These are phyloP conservation scores for Alternaria rosae DNA, from an alignment of 2,329 filamentous ascomycete genomes.

Conservation along the genomic window DNA sequence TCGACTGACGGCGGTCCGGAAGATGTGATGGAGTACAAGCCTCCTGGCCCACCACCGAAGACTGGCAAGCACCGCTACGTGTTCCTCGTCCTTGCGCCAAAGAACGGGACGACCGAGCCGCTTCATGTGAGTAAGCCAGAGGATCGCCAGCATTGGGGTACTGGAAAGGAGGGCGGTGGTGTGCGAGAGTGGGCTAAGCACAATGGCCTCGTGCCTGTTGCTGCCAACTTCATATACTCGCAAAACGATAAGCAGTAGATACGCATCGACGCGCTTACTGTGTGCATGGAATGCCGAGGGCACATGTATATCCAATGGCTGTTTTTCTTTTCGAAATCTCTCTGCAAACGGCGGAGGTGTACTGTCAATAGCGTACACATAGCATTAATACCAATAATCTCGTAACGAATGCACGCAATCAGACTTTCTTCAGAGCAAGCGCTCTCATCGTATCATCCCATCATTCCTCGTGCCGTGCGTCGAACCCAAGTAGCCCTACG, in stretches of 20 bases:
- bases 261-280: neutral
- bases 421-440: neutral
- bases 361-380: neutral
- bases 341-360: neutral
- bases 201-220: constrained; percentile 59
- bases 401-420: neutral
- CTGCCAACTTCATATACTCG: constrained; percentile 56
- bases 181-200: constrained; percentile 60
- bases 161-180: constrained; percentile 57
- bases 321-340: neutral
- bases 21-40: constrained; percentile 59
- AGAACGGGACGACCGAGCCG: constrained; percentile 53
- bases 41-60: constrained; percentile 62
- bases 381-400: neutral
- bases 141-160: constrained; percentile 64
- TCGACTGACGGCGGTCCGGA: constrained; percentile 27
- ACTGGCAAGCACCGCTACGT: constrained; percentile 67
- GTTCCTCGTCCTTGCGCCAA: constrained; percentile 59
- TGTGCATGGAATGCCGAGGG: constrained; percentile 4
- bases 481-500: neutral
- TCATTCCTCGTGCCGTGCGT: neutral
- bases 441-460: neutral
- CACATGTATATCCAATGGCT: neutral
- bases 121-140: constrained; percentile 56
- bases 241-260: constrained; percentile 58